A percentile compares a stretch with the other conserved stretches of the same genome.
phyloP scores from a whole-genome alignment of 352 stramenopile species.

The Pythium apleroticum region DNA sequence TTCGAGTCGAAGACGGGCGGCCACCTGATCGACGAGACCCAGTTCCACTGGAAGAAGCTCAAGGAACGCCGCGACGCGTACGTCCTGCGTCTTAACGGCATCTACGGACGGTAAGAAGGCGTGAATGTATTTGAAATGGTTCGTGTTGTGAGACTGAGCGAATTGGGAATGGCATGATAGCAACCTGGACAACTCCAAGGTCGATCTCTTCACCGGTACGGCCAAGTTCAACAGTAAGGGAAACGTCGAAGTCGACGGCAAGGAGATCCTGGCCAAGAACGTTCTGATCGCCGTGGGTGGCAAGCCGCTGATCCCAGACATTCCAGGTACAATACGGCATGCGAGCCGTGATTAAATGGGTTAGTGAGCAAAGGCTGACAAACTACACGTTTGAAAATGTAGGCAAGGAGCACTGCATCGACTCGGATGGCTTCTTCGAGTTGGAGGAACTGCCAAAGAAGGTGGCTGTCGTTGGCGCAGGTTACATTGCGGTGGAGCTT shows the following conservation, averaged over 20 bases:
- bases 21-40: constrained; percentile 38
- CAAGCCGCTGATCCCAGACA: constrained; percentile 74
- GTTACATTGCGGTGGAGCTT: constrained; percentile 99
- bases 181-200: constrained; percentile 90
- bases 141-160: neutral
- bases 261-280: constrained; percentile 52
- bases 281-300: constrained; percentile 77
- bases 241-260: constrained; percentile 79
- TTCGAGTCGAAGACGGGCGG: constrained; percentile 45
- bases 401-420: constrained; percentile 91
- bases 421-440: constrained; percentile 98
- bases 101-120: constrained; percentile 86
- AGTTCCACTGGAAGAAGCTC: constrained; percentile 91
- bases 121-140: neutral
- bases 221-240: constrained; percentile 83
- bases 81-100: constrained; percentile 94
- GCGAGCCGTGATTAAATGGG: no score
- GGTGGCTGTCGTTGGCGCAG: constrained; percentile 95
- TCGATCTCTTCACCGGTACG: constrained; percentile 88
- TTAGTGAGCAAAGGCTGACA: no score
- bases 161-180: constrained; percentile 26
- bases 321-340: constrained; percentile 54
- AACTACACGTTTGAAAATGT: no score
- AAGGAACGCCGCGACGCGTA: constrained; percentile 94
- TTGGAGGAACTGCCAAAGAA: constrained; percentile 92